Evolutionary conservation across 306 rosid genomes (phyloP).

Genomic region (Benincasa hispida): DNA sequence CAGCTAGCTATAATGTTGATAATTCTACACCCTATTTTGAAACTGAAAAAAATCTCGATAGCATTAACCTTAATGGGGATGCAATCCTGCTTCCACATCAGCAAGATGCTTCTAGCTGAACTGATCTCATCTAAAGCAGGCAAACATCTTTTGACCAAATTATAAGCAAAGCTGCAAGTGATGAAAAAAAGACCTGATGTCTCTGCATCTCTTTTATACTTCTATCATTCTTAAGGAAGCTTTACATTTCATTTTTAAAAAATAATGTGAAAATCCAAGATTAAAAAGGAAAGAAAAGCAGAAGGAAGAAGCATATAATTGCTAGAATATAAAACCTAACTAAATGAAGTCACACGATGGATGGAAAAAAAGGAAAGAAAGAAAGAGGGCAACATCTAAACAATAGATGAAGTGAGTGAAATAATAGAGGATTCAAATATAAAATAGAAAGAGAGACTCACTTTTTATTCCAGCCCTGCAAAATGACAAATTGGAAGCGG

Average conservation of each 20-base stretch:
- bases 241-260: neutral
- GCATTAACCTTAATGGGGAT: too few species aligned
- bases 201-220: neutral
- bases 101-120: too few species aligned
- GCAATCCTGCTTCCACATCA: too few species aligned
- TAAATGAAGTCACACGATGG: neutral
- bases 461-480: conserved; percentile 99
- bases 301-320: neutral
- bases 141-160: neutral
- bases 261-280: neutral
- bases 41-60: too few species aligned
- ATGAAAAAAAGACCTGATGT: neutral
- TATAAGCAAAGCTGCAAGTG: neutral
- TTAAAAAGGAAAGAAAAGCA: neutral
- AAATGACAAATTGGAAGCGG: conserved; percentile 20
- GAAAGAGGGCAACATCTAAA: neutral
- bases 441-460: conserved; percentile 33
- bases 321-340: neutral
- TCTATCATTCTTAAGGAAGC: neutral
- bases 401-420: neutral
- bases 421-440: conserved; percentile 1
- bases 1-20: neutral
- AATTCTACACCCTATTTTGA: too few species aligned
- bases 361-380: too few species aligned
- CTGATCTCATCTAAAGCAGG: too few species aligned